Base-by-base conservation (phyloP, 768 basidiomycete genomes). In the Lentinula detonsa region DNA sequence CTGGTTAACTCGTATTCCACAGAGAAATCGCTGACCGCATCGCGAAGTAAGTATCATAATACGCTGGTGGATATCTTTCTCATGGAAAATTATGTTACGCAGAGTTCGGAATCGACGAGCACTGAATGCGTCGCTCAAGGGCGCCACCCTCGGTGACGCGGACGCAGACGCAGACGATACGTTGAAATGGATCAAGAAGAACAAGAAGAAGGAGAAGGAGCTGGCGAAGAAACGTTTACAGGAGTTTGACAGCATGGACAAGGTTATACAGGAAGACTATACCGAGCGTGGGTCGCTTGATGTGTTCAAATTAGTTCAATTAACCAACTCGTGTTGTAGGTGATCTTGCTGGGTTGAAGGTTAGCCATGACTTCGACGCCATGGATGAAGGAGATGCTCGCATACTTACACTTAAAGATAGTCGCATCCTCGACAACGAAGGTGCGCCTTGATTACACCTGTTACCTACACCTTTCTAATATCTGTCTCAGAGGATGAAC, bases 371-470 rank as follows among this genome's bases (percentile, higher is more conserved):
- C 80, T 87, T 95, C 65, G 90, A 95, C 62, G 90, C 83, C 66
- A 81, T 99, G 74, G 91, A 88, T 64, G 95, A 96, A 74, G 95
- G 96, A 66, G 90, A 97, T 74, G 93, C 92, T 66, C 87, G 88
- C 66, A 93, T 99, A 79, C 87, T 99, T 67, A 99, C 97, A 3
- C 78, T 98, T 71, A 97, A 97, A 84, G 96, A 98, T 70, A 90
- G 88, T 69, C 88, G 94, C 48, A 90, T 99, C 63, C 86, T 99
- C 45, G 95, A 95, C 68, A 90, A 94, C 62, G 95, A 98, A 82
- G 95, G 95, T 91, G 66, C 60, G 75, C 33, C 64, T 4, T 37
- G 21, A 23, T 21, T 45, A 59, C 3, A 18, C 59, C 45, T 31
- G 13, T 39, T 50, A 63, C 33, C 62, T 35, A n/a, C 23, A 3